Evolutionary conservation across 805 yeast genomes (phyloP).

Genomic region (Groenewaldozyma salmanticensis): DNA sequence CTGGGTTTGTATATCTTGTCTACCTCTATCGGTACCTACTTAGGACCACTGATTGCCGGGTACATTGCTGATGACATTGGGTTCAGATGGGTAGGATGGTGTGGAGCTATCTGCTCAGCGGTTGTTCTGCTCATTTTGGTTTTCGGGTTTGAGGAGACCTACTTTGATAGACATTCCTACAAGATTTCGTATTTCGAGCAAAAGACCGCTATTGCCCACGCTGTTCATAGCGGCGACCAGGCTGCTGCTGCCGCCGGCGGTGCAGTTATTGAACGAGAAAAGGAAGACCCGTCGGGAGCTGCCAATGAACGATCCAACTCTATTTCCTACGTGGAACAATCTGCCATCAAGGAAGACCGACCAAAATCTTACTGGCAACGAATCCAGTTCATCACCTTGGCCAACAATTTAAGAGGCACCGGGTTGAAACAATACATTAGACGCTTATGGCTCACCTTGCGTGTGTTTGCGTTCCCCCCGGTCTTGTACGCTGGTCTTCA

Average conservation of each 20-base stretch:
- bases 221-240: background rate
- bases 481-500: constrained; percentile 53
- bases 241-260: background rate
- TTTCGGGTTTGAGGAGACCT: constrained; percentile 62
- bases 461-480: constrained; percentile 35
- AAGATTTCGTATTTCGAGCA: constrained; percentile 2
- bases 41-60: constrained; percentile 74
- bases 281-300: background rate
- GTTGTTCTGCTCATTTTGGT: constrained; percentile 43
- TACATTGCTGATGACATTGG: constrained; percentile 47
- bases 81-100: constrained; percentile 73
- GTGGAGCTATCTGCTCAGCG: constrained; percentile 55
- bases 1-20: constrained; percentile 67
- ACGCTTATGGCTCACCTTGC: constrained; percentile 39
- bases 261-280: too few relatives aligned
- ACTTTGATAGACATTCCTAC: constrained; percentile 28
- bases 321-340: background rate
- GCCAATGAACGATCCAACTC: background rate
- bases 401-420: constrained; percentile 47
- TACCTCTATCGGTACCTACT: constrained; percentile 67
- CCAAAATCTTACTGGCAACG: constrained; percentile 6
- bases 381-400: constrained; percentile 28
- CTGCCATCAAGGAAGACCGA: constrained; percentile 1
- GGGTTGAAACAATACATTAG: constrained; percentile 58
- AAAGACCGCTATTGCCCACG: background rate